phyloP scores from a whole-genome alignment of 2,329 filamentous ascomycete genomes.

The Ceratocystiopsis minuta region DNA sequence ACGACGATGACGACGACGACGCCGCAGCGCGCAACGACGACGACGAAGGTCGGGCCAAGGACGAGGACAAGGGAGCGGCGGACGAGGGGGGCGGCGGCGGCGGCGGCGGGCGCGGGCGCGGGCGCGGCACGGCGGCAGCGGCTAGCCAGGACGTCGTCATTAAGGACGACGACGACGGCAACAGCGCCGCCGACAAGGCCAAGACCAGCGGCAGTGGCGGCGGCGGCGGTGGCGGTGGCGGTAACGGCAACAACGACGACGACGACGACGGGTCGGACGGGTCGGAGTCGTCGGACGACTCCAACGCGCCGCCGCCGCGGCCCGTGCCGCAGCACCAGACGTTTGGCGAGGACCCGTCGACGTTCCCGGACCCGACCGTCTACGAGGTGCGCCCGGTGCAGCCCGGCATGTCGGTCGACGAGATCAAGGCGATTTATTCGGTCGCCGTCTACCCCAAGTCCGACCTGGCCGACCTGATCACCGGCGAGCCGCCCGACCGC shows the following conservation, averaged over 20 bases:
- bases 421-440: constrained; percentile 73
- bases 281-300: constrained; percentile 34
- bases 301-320: constrained; percentile 40
- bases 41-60: background rate
- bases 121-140: no score
- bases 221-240: no score
- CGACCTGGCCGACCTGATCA: constrained; percentile 69
- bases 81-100: no score
- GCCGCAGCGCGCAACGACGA: no score
- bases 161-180: no score
- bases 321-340: constrained; percentile 64
- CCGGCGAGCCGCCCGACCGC: constrained; percentile 77
- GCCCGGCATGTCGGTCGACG: constrained; percentile 63
- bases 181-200: no score
- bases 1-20: no score
- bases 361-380: constrained; percentile 78
- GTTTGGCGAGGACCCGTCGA: constrained; percentile 81
- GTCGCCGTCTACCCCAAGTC: constrained; percentile 68
- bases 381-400: constrained; percentile 74
- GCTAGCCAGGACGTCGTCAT: constrained; percentile 3
- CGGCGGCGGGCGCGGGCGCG: no score
- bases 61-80: background rate
- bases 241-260: no score
- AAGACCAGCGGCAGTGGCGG: no score
- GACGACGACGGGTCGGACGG: constrained; percentile 25